Conservation (phyloP, 805 yeast genomes). For the Pichia nanzhaoensis region DNA sequence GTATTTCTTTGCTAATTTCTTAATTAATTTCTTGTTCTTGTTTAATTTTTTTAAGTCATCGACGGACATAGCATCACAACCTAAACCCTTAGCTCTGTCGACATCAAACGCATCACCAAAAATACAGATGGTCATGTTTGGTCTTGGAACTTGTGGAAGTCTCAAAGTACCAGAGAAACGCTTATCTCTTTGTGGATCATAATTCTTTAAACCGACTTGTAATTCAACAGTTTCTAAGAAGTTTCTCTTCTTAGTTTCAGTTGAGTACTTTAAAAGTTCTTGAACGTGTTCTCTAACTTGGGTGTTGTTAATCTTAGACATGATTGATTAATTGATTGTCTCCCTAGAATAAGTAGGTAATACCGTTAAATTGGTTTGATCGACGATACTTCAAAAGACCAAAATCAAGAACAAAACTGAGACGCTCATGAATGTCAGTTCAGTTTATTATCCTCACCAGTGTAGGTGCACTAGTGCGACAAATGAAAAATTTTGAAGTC, state of each 20-base stretch:
- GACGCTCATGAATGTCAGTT: too few species aligned
- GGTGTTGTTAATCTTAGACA: slow-evolving; percentile 87
- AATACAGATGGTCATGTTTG: slow-evolving; percentile 99
- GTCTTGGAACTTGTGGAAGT: slow-evolving; percentile 99
- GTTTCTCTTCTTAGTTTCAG: slow-evolving; percentile 99
- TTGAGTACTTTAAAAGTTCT: slow-evolving; percentile 83
- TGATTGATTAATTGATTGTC: slow-evolving; percentile 46
- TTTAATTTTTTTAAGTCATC: slow-evolving; percentile 99
- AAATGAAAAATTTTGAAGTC: not conserved
- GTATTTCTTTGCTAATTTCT: slow-evolving; percentile 99
- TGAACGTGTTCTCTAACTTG: slow-evolving; percentile 97
- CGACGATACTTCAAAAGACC: slow-evolving; percentile 38
- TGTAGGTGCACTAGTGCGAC: too few species aligned
- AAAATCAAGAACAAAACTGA: too few species aligned
- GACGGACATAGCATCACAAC: slow-evolving; percentile 99
- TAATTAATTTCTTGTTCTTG: slow-evolving; percentile 99
- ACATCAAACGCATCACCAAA: slow-evolving; percentile 99
- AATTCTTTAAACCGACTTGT: slow-evolving; percentile 99
- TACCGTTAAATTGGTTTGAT: slow-evolving; percentile 36
- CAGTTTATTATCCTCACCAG: too few species aligned
- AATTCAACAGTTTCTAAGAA: slow-evolving; percentile 99
- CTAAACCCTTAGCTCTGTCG: slow-evolving; percentile 99
- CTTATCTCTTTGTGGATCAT: slow-evolving; percentile 99
- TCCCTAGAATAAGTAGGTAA: slow-evolving; percentile 61
- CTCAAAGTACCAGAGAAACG: slow-evolving; percentile 99